A percentile compares a stretch with the other conserved stretches of the same genome.
These are phyloP conservation scores for Guadua angustifolia DNA, from an alignment of 176 grass and related monocot genomes.

Conservation along the genomic window DNA sequence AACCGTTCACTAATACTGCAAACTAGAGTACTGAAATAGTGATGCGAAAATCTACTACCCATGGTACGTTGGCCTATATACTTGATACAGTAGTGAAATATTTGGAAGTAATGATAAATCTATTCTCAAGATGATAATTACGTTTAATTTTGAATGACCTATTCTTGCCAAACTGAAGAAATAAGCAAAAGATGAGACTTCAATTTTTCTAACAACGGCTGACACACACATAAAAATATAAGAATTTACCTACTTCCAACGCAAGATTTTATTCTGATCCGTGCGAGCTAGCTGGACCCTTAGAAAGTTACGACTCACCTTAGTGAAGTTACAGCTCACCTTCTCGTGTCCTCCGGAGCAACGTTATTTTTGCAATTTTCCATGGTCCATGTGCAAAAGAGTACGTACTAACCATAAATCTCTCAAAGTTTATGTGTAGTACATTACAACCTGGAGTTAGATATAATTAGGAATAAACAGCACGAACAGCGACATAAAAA, in stretches of 20 bases:
- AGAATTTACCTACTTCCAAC: not conserved
- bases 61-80: not conserved
- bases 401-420: constrained; percentile 1
- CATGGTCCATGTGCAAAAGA: not conserved
- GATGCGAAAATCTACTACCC: not conserved
- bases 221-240: not conserved
- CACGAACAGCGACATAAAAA: not conserved
- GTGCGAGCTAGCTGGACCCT: not conserved
- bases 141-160: not conserved
- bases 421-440: not conserved
- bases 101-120: not conserved
- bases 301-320: constrained; percentile 17
- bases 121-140: not conserved
- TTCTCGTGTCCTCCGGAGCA: not conserved
- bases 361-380: constrained; percentile 8
- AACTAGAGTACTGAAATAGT: not conserved
- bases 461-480: not conserved
- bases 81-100: not conserved
- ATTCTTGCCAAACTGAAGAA: not conserved
- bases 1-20: too few relatives aligned
- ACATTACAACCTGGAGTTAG: not conserved
- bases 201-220: not conserved
- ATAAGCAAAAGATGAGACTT: not conserved
- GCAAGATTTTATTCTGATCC: constrained; percentile 8
- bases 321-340: constrained; percentile 25